Evolutionary conservation across 2,329 filamentous ascomycete species (phyloP), one percentile per base, ranked within the genome.

Genomic region (Penicillium sp.): DNA sequence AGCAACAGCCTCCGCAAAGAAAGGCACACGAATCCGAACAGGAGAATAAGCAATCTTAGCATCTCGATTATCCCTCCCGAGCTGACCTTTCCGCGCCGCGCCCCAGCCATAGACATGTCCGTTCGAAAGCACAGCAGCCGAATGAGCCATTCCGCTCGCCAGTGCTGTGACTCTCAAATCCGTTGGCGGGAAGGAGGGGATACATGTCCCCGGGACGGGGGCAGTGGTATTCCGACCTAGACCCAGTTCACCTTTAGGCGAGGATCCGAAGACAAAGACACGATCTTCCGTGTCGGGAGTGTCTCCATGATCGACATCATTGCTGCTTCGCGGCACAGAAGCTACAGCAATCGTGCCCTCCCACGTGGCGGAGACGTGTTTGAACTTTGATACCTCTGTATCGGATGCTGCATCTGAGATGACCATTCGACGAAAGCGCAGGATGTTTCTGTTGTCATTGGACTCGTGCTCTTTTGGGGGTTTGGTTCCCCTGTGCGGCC

Each of bases 91-190:
- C 22, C 88, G 79, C 13, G 86, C 84, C 60, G 82, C 87, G 0
- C 93, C 93, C 91, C 91, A 97, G 2, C 88, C 90, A 64, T 86
- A 95, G 1, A 84, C 83, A 15, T 85, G 77, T 0, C 90, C 91
- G 63, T 85, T 84, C 38, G 78, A 78, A 3, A 95, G 69, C 0
- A 96, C 78, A 2, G 74, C 81, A 15, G 94, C 79, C 0, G 82
- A 81, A 64, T 98, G 93, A 21, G 81, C 82, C 75, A 95, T 85
- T 29, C 86, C 82, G 10, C 87, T 85, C 2, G 83, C 74, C 24
- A 96, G 64, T 51, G 84, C 78, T 1, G 79, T 68, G 4, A 95
- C 66, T n/a, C 73, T 68, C 0, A 77, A 76, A 0, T 71, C 79
- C 0, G 57, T 8, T 0, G 84, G 84, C 1, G 85, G 85, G 55